phyloP scores from a whole-genome alignment of 108 stramenopile genomes.

The Cyclotella atomus region DNA sequence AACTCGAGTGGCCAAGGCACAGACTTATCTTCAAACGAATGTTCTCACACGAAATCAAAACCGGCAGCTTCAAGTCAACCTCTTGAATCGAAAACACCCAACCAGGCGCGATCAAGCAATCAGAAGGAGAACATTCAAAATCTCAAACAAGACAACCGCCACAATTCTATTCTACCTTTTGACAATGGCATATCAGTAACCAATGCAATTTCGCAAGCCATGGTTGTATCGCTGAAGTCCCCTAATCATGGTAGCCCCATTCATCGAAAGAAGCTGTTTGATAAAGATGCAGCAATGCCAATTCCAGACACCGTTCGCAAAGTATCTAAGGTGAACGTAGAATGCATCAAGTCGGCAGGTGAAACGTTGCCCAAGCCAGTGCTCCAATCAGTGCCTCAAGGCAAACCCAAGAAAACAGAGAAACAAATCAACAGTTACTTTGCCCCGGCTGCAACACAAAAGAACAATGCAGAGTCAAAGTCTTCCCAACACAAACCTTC shows the following conservation, averaged over 20 bases:
- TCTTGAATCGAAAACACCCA: not conserved
- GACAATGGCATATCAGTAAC: constrained; percentile 5
- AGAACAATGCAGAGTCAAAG: not conserved
- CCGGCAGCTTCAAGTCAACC: not conserved
- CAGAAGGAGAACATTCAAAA: not conserved
- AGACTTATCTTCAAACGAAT: too few relatives aligned
- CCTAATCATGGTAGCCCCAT: constrained; percentile 28
- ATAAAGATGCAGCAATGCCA: constrained; percentile 4
- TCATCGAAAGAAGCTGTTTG: constrained; percentile 29
- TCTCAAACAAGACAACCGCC: constrained; percentile 6
- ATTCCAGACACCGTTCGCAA: constrained; percentile 18
- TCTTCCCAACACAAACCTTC: not conserved
- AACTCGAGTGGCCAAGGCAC: too few relatives aligned
- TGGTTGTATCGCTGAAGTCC: constrained; percentile 19
- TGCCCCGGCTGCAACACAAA: not conserved
- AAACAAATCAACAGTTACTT: constrained; percentile 17
- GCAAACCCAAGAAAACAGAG: constrained; percentile 7
- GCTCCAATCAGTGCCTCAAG: constrained; percentile 5
- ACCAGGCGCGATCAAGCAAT: too few relatives aligned
- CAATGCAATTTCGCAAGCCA: constrained; percentile 35
- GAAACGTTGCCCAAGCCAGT: constrained; percentile 30
- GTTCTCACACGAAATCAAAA: too few relatives aligned
- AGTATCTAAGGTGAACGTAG: constrained; percentile 26
- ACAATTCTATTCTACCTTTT: constrained; percentile 17
- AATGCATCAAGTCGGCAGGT: constrained; percentile 41